A percentile compares a stretch with the other conserved stretches of the same genome.
phyloP scores from a whole-genome alignment of 2,329 filamentous ascomycete species.

The Aspergillus intermedius region DNA sequence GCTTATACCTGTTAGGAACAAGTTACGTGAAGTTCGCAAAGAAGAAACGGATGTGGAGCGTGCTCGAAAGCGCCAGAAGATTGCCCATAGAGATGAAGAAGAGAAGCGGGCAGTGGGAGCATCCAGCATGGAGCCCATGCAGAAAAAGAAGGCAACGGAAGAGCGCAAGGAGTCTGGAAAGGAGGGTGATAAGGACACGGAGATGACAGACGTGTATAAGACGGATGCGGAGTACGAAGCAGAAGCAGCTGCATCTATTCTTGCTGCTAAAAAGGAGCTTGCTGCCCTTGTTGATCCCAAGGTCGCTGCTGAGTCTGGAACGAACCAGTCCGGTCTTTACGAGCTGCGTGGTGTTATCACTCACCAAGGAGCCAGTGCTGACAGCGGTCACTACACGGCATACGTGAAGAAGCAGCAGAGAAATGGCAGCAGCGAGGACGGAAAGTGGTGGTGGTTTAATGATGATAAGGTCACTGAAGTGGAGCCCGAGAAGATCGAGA shows the following conservation, averaged over 20 bases:
- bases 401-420: conserved; percentile 88
- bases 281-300: conserved; percentile 68
- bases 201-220: conserved; percentile 76
- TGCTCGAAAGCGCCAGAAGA: conserved; percentile 84
- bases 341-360: conserved; percentile 91
- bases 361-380: conserved; percentile 91
- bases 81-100: conserved; percentile 51
- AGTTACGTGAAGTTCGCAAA: conserved; percentile 89
- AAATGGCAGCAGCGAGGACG: conserved; percentile 76
- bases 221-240: conserved; percentile 89
- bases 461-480: conserved; percentile 96
- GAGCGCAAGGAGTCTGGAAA: conserved; percentile 48
- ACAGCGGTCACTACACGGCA: conserved; percentile 95
- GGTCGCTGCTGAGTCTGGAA: conserved; percentile 68
- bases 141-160: conserved; percentile 43
- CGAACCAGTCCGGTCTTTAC: conserved; percentile 91
- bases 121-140: conserved; percentile 34
- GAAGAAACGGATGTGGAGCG: conserved; percentile 91
- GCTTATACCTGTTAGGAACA: conserved; percentile 87
- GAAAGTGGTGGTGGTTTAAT: conserved; percentile 99
- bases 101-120: conserved; percentile 40
- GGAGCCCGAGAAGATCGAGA: conserved; percentile 81
- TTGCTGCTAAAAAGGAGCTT: conserved; percentile 81
- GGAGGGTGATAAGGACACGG: conserved; percentile 53
- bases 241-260: conserved; percentile 68